These are phyloP conservation scores for Taxawa tesnikishii DNA, from an alignment of 2,329 filamentous ascomycete genomes.

Conservation along the genomic window DNA sequence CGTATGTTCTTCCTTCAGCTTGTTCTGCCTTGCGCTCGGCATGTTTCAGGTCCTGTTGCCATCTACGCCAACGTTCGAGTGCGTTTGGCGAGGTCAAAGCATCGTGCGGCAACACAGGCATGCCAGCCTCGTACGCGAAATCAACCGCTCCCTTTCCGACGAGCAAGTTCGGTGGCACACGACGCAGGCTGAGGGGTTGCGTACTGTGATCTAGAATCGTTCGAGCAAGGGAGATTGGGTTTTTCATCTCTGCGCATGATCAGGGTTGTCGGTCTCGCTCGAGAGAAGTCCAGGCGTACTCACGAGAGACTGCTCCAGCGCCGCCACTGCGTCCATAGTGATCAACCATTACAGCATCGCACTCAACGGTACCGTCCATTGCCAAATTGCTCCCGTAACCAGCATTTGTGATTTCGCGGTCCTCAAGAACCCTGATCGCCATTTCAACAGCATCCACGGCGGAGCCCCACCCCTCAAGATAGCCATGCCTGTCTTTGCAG, in stretches of 20 bases:
- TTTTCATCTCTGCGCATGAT: constrained; percentile 89
- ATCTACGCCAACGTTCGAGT: constrained; percentile 64
- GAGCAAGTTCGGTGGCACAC: constrained; percentile 86
- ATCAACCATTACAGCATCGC: constrained; percentile 88
- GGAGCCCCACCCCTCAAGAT: constrained; percentile 66
- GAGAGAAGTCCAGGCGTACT: no score
- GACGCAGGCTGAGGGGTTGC: constrained; percentile 64
- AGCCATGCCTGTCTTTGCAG: constrained; percentile 71
- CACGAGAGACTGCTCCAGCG: constrained; percentile 81
- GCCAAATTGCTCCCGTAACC: constrained; percentile 92
- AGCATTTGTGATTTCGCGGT: constrained; percentile 91
- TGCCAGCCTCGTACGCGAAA: constrained; percentile 72
- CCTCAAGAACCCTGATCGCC: constrained; percentile 77
- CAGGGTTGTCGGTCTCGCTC: background rate
- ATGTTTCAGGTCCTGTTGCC: constrained; percentile 57
- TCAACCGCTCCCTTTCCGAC: constrained; percentile 73
- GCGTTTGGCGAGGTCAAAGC: constrained; percentile 70
- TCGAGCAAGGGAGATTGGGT: constrained; percentile 80
- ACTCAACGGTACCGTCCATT: constrained; percentile 83
- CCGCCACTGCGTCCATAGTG: constrained; percentile 84
- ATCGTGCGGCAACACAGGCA: constrained; percentile 62
- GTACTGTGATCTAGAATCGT: constrained; percentile 68
- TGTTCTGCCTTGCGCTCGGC: constrained; percentile 39
- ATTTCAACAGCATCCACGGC: constrained; percentile 84
- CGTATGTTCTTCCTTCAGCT: constrained; percentile 11